phyloP scores from a whole-genome alignment of 2,329 filamentous ascomycete genomes.

The Trichoderma koningii region DNA sequence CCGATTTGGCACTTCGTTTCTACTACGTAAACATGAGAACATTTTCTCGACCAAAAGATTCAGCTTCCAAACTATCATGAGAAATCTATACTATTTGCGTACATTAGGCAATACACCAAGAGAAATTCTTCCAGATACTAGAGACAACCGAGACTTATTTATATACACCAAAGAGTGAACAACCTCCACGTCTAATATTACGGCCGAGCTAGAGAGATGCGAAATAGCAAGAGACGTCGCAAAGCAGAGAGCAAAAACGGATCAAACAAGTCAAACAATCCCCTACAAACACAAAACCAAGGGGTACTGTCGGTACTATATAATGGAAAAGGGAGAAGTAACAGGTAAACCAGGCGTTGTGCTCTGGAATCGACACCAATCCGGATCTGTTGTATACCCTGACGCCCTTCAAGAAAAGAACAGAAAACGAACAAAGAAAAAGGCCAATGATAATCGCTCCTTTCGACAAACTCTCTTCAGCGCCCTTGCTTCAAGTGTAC shows the following conservation, averaged over 20 bases:
- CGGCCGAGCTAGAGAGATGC: not conserved
- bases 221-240: not conserved
- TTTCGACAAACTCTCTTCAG: not conserved
- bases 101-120: too few species aligned
- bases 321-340: slow-evolving; percentile 22
- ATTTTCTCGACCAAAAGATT: too few species aligned
- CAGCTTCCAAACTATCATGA: too few species aligned
- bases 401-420: slow-evolving; percentile 24
- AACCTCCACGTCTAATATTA: not conserved
- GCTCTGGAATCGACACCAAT: slow-evolving; percentile 25
- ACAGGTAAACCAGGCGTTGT: slow-evolving; percentile 23
- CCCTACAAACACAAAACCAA: not conserved
- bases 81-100: too few species aligned
- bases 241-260: not conserved
- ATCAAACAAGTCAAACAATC: slow-evolving; percentile 1
- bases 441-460: slow-evolving; percentile 10
- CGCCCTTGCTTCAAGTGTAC: not conserved
- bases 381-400: slow-evolving; percentile 28
- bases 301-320: slow-evolving; percentile 2
- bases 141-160: not conserved
- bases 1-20: too few species aligned
- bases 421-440: not conserved
- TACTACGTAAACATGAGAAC: too few species aligned
- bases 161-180: slow-evolving; percentile 6
- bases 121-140: not conserved